These are phyloP conservation scores for Xylaria sp. DNA, from an alignment of 2,329 filamentous ascomycete species.

Conservation along the genomic window DNA sequence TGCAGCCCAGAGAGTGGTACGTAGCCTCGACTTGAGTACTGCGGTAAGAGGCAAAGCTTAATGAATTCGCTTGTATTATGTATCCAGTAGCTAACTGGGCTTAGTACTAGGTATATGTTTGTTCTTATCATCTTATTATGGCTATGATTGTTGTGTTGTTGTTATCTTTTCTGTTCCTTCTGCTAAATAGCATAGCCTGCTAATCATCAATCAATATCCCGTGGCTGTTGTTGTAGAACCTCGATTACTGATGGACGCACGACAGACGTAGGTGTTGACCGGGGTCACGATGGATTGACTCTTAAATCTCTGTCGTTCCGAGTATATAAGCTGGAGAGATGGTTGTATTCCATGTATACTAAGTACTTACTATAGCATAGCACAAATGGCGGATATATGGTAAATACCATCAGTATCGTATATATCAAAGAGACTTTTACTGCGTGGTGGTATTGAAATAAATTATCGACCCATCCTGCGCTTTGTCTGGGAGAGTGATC, in stretches of 20 bases:
- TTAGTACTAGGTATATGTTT: background rate
- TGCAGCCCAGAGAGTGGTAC: background rate
- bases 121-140: background rate
- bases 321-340: background rate
- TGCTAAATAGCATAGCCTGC: conserved; percentile 6
- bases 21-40: conserved; percentile 14
- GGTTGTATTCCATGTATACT: background rate
- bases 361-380: background rate
- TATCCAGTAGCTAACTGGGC: background rate
- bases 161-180: background rate
- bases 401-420: background rate
- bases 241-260: background rate
- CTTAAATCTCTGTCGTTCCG: background rate
- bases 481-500: conserved; percentile 23
- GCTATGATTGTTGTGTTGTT: background rate
- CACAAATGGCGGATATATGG: background rate
- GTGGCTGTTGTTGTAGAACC: conserved; percentile 2
- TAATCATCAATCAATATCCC: background rate
- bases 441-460: conserved; percentile 25
- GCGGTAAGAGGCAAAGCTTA: conserved; percentile 15
- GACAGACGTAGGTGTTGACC: background rate
- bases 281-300: background rate
- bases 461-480: conserved; percentile 19
- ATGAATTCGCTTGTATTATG: background rate
- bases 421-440: conserved; percentile 8